Base-by-base conservation (phyloP, 2,329 filamentous ascomycete genomes). In the Myrmaecium sp. region DNA sequence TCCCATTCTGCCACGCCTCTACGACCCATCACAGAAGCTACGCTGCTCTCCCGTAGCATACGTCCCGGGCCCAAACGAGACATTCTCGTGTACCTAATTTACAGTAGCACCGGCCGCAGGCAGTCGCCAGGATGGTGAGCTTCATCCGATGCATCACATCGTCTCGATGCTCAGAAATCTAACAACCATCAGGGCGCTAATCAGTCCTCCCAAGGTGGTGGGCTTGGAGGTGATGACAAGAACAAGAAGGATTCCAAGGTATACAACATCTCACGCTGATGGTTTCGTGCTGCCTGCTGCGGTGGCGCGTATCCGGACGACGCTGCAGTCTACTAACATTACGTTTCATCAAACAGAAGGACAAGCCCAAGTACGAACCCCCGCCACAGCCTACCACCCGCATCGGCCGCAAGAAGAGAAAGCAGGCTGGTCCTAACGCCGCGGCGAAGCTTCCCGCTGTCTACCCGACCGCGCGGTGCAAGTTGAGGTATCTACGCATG, bases 331-430 rank as follows among this genome's bases (percentile, higher is more conserved):
- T 17, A 19, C 27, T 23, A 12, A 23, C 12, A 12, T 13, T n/a
- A 7, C 12, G 13, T 4, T 13, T 11, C 11, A 13, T 26, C 33
- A 11, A 20, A 42, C 46, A 93, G 86, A 95, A 98, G 69, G 86
- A 98, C 36, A 98, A 98, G 75, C 89, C 89, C 51, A 95, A 93
- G 78, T 98, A 98, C 66, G 89, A 98, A 58, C 89, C 89, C 38
- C 89, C 89, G 41, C 89, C 89, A 55, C 77, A 86, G 47, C 89
- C 89, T 36, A 98, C 89, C 35, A 95, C 89, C 39, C 81, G 89
- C 52, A 77, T 98, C 52, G 89, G 89, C 34, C 81, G 86, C 49
- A 94, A 91, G 77, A 98, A 98, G 79, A 86, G 84, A 69, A 94
- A 81, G 74, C 70, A 73, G 26, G 83, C 78, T 33, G 89, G 89